These are phyloP conservation scores for Colletotrichum spinosum DNA, from an alignment of 2,329 filamentous ascomycete genomes.

Conservation along the genomic window DNA sequence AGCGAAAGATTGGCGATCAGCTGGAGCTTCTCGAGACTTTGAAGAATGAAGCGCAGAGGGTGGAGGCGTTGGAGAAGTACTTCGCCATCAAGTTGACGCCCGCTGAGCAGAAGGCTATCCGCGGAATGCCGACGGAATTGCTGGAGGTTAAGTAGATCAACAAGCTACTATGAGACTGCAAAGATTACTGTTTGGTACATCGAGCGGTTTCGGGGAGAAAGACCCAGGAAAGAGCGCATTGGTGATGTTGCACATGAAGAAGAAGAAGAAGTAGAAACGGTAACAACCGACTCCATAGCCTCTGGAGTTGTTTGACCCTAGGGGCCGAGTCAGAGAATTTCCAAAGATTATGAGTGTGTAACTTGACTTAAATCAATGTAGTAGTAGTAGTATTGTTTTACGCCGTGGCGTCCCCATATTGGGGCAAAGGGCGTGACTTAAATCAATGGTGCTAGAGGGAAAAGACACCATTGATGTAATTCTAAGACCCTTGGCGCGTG, in stretches of 20 bases:
- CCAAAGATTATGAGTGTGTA: constrained; percentile 64
- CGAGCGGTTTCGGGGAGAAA: constrained; percentile 74
- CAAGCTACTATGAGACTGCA: background rate
- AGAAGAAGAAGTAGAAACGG: constrained; percentile 21
- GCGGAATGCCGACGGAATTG: constrained; percentile 46
- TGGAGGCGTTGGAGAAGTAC: constrained; percentile 59
- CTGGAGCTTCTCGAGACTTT: constrained; percentile 56
- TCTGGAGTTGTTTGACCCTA: constrained; percentile 22
- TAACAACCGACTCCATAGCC: constrained; percentile 17
- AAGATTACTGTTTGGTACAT: background rate
- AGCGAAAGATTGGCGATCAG: constrained; percentile 51
- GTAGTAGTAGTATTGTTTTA: no score
- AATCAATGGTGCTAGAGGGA: constrained; percentile 81
- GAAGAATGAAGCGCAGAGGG: constrained; percentile 59
- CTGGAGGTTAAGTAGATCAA: background rate
- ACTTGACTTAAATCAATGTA: constrained; percentile 63
- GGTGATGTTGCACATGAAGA: constrained; percentile 68
- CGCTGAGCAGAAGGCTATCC: constrained; percentile 61
- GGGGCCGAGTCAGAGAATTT: background rate
- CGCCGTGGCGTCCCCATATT: no score
- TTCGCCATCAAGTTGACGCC: constrained; percentile 61
- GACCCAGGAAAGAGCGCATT: constrained; percentile 66
- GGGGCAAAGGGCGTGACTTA: no score
- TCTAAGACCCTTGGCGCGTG: constrained; percentile 78
- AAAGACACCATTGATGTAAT: constrained; percentile 79